Evolutionary conservation across 106 monocot species (phyloP).

Genomic region (Platanthera guangdongensis): DNA sequence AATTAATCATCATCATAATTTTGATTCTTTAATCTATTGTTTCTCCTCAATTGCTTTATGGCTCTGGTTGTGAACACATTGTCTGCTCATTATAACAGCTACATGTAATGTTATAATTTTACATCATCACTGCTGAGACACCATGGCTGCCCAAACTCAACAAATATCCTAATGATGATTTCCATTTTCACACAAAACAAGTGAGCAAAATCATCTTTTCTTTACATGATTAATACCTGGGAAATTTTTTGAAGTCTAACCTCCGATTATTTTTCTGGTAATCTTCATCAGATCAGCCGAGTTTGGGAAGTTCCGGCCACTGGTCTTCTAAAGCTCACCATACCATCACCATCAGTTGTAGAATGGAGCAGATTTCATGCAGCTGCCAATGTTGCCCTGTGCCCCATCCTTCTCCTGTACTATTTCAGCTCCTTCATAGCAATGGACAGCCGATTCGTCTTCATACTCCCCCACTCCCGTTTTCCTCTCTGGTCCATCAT

Average conservation of each 20-base stretch:
- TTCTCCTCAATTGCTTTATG: neutral
- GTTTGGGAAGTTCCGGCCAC: conserved; percentile 66
- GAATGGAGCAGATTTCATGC: conserved; percentile 68
- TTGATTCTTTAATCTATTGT: neutral
- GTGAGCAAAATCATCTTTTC: too few species aligned
- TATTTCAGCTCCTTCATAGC: conserved; percentile 57
- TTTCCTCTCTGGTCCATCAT: conserved; percentile 71
- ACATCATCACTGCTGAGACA: too few species aligned
- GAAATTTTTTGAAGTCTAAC: too few species aligned
- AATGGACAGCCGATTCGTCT: conserved; percentile 44
- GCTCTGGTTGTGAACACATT: neutral
- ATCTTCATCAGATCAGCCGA: conserved; percentile 31
- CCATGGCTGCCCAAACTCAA: too few species aligned
- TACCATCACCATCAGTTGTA: conserved; percentile 52
- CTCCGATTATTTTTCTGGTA: too few species aligned
- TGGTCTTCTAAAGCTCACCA: conserved; percentile 66
- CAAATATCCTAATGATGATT: too few species aligned
- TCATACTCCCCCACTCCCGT: conserved; percentile 40
- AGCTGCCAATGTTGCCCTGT: conserved; percentile 64
- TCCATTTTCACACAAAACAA: too few species aligned
- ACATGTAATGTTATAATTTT: too few species aligned
- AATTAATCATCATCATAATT: too few species aligned
- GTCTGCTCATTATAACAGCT: too few species aligned
- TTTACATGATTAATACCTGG: too few species aligned
- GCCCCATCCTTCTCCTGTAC: conserved; percentile 58